Conservation (phyloP, 2,329 filamentous ascomycete species). For the Didymella segeticola region DNA sequence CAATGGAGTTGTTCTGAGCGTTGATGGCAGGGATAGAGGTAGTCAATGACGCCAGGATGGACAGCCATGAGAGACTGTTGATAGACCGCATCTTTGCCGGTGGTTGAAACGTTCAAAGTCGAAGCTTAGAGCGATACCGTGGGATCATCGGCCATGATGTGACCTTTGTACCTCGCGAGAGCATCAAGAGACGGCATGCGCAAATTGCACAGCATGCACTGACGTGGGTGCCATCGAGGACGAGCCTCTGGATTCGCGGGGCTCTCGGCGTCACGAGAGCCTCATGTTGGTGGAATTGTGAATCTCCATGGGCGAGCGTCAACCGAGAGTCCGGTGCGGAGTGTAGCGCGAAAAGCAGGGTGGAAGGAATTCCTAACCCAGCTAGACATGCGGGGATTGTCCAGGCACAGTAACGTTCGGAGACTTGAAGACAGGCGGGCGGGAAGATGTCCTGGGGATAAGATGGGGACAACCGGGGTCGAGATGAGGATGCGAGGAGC, state of each 20-base stretch:
- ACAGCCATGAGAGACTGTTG: slow-evolving; percentile 32
- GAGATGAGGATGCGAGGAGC: background rate
- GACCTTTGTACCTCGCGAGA: slow-evolving; percentile 20
- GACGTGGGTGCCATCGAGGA: slow-evolving; percentile 15
- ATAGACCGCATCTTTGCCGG: slow-evolving; percentile 30
- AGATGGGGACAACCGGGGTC: slow-evolving; percentile 10
- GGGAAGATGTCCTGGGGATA: slow-evolving; percentile 14
- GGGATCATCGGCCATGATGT: slow-evolving; percentile 19
- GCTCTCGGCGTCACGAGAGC: slow-evolving; percentile 10
- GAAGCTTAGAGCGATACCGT: slow-evolving; percentile 24
- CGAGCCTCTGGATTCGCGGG: slow-evolving; percentile 14
- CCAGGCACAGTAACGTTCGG: slow-evolving; percentile 11
- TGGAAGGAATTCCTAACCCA: slow-evolving; percentile 8
- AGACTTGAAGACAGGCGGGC: slow-evolving; percentile 11
- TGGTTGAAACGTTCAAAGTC: slow-evolving; percentile 18
- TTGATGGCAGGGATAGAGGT: slow-evolving; percentile 21
- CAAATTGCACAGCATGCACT: slow-evolving; percentile 24
- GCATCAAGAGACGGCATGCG: slow-evolving; percentile 14
- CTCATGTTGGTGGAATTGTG: slow-evolving; percentile 26
- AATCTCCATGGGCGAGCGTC: slow-evolving; percentile 17
- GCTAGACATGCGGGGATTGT: slow-evolving; percentile 13
- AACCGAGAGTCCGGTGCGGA: slow-evolving; percentile 10
- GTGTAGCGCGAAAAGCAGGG: slow-evolving; percentile 13
- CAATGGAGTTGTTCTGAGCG: slow-evolving; percentile 34
- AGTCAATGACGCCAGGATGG: slow-evolving; percentile 26